These are phyloP conservation scores for Parastagonospora avenae DNA, from an alignment of 2,329 filamentous ascomycete species.

Conservation along the genomic window DNA sequence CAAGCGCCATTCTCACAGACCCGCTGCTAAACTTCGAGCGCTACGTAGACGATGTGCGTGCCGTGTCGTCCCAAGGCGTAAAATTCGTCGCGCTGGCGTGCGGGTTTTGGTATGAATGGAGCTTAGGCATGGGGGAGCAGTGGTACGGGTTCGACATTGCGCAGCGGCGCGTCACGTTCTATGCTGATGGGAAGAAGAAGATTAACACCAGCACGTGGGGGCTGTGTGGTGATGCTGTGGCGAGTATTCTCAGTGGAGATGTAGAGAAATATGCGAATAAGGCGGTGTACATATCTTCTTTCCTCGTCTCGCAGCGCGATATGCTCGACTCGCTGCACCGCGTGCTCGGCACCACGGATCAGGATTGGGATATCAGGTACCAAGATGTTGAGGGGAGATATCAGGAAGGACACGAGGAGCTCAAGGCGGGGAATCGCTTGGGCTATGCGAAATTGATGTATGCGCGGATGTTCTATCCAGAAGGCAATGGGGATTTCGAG, in stretches of 20 bases:
- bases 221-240: conserved; percentile 62
- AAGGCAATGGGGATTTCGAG: conserved; percentile 22
- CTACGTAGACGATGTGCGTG: conserved; percentile 11
- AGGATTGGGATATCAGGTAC: conserved; percentile 64
- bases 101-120: conserved; percentile 49
- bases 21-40: conserved; percentile 1
- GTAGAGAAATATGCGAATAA: conserved; percentile 14
- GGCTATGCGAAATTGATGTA: conserved; percentile 58
- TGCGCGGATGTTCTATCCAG: conserved; percentile 30
- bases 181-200: conserved; percentile 35
- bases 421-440: conserved; percentile 51
- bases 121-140: conserved; percentile 30
- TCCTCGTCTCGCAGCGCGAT: conserved; percentile 59
- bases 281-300: conserved; percentile 37
- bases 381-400: conserved; percentile 57
- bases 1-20: background rate
- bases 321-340: conserved; percentile 67
- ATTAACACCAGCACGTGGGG: conserved; percentile 61
- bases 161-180: conserved; percentile 35
- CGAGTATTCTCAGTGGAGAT: conserved; percentile 49
- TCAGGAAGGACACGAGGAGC: conserved; percentile 51
- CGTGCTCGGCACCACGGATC: conserved; percentile 61
- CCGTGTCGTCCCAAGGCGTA: background rate
- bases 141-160: conserved; percentile 47
- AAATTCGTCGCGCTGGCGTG: conserved; percentile 18